Evolutionary conservation across 352 stramenopile genomes (phyloP), one percentile per base, ranked within the genome.

Genomic region (Phytophthora sp.): DNA sequence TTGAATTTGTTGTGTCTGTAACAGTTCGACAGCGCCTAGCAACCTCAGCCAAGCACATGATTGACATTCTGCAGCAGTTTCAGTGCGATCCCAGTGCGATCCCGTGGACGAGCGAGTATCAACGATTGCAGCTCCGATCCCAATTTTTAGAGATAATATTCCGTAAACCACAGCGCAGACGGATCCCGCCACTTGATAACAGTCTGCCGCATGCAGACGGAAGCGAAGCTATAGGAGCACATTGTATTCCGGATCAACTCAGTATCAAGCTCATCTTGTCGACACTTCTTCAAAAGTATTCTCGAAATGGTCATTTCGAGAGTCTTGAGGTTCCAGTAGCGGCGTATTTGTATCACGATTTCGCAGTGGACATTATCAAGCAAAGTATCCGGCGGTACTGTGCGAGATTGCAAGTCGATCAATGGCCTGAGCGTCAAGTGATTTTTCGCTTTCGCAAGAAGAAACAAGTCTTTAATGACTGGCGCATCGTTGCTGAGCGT

Each of bases 291-390:
- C 84, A 92, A 44, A 92, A 90, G 45, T 94, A 89, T 47, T 90
- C 84, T 0, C 80, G 86, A 36, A 93, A 94, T 55, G 81, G 84
- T 3, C 83, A 92, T 63, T 90, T 94, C 46, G 86, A 91, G 30
- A 74, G 71, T 39, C 70, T 90, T 8, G 74, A 89, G 26, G 66
- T 82, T 35, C 39, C 50, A 1, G 47, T 62, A 7, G 80, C 77
- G 18, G 71, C 79, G 13, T 87, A 85, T 47, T 41, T 90, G 13
- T 89, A 81, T 61, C 80, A 90, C 31, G 79, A 90, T 45, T 73
- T 78, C 20, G 82, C 75, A 4, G 68, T 67, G 4, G 80, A 84
- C 18, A 75, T 68, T 35, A 82, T 88, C 23, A 85, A 90, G 45
- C 69, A 71, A 35, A 74, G 74, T 4, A 59, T 88, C 13, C 39